phyloP scores from a whole-genome alignment of 176 grass and related monocot species.

The Triticum timopheevii region DNA sequence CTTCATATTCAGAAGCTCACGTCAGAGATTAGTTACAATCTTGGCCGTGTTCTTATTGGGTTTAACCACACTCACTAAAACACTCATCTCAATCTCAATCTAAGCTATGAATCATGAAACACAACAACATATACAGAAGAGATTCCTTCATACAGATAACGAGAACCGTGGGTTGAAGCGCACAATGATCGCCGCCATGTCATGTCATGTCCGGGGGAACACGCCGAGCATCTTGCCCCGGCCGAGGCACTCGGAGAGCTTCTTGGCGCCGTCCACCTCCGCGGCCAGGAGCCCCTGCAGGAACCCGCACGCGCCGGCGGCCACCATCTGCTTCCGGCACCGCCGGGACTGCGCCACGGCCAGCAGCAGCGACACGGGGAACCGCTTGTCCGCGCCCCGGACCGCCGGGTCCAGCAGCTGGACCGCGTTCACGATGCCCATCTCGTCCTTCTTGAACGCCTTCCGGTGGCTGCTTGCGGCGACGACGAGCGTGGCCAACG shows the following conservation, averaged over 20 bases:
- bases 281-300: constrained; percentile 44
- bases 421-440: constrained; percentile 63
- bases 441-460: constrained; percentile 67
- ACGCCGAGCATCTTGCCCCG: constrained; percentile 80
- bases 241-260: constrained; percentile 65
- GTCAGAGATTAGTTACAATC: constrained; percentile 9
- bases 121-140: constrained; percentile 32
- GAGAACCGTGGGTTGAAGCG: background rate
- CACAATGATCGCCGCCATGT: background rate
- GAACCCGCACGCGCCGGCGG: constrained; percentile 71
- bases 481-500: constrained; percentile 42
- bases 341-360: constrained; percentile 58
- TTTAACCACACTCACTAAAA: constrained; percentile 20
- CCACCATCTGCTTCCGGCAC: constrained; percentile 82
- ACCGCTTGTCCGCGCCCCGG: constrained; percentile 44
- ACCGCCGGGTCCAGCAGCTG: constrained; percentile 62
- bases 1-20: background rate
- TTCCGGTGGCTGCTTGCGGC: constrained; percentile 37
- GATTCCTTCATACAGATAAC: background rate
- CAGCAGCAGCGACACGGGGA: constrained; percentile 48
- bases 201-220: constrained; percentile 68
- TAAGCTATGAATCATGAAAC: constrained; percentile 30
- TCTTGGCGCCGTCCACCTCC: constrained; percentile 79
- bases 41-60: constrained; percentile 24
- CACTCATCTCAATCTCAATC: background rate